Base-by-base conservation (phyloP, 805 yeast genomes). In the Starmerella geochares region DNA sequence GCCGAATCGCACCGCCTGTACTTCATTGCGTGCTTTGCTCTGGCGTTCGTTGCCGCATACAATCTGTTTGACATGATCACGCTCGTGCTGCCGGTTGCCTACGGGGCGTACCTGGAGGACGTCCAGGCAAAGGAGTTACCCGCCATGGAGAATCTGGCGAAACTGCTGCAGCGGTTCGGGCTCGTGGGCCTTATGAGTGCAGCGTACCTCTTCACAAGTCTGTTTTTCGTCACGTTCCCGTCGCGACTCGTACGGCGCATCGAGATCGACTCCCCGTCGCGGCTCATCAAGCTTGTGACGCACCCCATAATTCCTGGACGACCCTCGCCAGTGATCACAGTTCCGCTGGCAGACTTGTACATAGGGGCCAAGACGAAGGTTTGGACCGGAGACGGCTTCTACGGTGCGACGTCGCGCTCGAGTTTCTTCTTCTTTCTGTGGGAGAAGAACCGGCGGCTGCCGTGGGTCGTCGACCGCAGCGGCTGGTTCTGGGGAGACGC, bases 401-500 rank as follows among this genome's bases (percentile, higher is more conserved):
- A 86, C 62, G 94, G 94, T 0, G 84, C 94, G 1, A 74, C 83
- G 23, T 87, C 83, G 64, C 76, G 79, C 42, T 71, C 83, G 2
- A 74, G 83, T 47, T 85, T 85, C 64, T 80, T 82, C 71, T 81
- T 84, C 61, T 75, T 82, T 42, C 65, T 86, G 56, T 79, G 77
- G 63, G 90, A 84, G 59, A 65, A 69, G 20, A 74, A 75, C 19
- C 65, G 61, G 36, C 66, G 69, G 51, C 70, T 76, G 35, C 86
- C 84, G 21, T 85, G 88, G 86, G 67, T 82, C 16, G 82, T 84
- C 17, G 95, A 86, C 62, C 72, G 95, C 56, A 80, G 79, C 58
- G 95, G 94, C 11, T 86, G 86, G 71, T 86, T 83, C 68, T 86
- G 94, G 94, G 88, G 92, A 29, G 94, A 86, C 64, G 95, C 94